These are phyloP conservation scores for Fraxinus anomala DNA, from an alignment of 257 asterid genomes.

Conservation along the genomic window DNA sequence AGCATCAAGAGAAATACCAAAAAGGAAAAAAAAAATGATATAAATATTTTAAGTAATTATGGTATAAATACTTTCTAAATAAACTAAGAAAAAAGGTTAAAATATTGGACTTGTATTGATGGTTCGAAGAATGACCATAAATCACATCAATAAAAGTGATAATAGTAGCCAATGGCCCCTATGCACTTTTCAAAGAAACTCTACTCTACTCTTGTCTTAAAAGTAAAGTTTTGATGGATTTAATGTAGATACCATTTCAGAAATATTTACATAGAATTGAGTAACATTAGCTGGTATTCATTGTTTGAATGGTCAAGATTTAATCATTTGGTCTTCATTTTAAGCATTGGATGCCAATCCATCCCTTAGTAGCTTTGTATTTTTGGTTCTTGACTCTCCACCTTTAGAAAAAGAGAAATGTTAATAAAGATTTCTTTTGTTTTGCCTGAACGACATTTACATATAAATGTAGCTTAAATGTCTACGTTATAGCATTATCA, in stretches of 20 bases:
- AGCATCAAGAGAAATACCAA: too few relatives aligned
- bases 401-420: not conserved
- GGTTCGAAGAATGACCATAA: conserved; percentile 47
- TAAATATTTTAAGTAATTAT: too few relatives aligned
- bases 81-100: not conserved
- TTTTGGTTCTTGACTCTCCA: conserved; percentile 38
- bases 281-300: conserved; percentile 33
- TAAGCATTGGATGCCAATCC: conserved; percentile 70
- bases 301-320: conserved; percentile 84
- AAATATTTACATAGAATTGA: conserved; percentile 20
- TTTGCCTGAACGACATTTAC: not conserved
- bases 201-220: conserved; percentile 12
- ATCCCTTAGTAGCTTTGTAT: conserved; percentile 40
- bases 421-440: not conserved
- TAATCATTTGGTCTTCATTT: conserved; percentile 71
- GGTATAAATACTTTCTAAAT: not conserved
- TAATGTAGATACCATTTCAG: conserved; percentile 28
- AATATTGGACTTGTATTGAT: conserved; percentile 30
- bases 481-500: not conserved
- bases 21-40: not conserved
- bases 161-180: conserved; percentile 31
- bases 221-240: conserved; percentile 38
- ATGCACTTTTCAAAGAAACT: conserved; percentile 28
- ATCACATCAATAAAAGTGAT: conserved; percentile 75
- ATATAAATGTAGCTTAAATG: not conserved